These are phyloP conservation scores for Epichloe hybrida DNA, from an alignment of 2,329 filamentous ascomycete genomes.

Conservation along the genomic window DNA sequence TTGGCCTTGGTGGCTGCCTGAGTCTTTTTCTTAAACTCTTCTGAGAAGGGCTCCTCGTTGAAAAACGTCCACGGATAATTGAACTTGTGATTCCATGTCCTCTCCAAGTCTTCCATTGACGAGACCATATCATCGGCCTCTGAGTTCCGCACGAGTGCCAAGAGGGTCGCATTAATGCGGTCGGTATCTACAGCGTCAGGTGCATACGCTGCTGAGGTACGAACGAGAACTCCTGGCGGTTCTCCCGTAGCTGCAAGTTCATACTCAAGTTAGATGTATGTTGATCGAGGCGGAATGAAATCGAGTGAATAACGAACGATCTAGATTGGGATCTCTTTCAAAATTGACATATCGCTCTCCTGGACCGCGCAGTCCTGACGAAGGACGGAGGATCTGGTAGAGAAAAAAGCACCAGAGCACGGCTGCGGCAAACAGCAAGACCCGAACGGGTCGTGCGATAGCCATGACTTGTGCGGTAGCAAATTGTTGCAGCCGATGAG, in stretches of 20 bases:
- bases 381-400: slow-evolving; percentile 56
- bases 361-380: slow-evolving; percentile 29
- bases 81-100: slow-evolving; percentile 96
- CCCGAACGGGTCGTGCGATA: slow-evolving; percentile 71
- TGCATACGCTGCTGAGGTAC: slow-evolving; percentile 64
- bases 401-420: slow-evolving; percentile 69
- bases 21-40: slow-evolving; percentile 82
- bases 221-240: slow-evolving; percentile 61
- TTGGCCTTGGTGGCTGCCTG: slow-evolving; percentile 75
- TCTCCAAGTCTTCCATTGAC: slow-evolving; percentile 82
- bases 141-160: slow-evolving; percentile 84
- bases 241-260: slow-evolving; percentile 57
- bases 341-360: slow-evolving; percentile 39
- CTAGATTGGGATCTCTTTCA: slow-evolving; percentile 71
- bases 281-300: background rate
- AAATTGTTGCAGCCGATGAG: background rate
- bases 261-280: slow-evolving; percentile 8
- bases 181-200: slow-evolving; percentile 61
- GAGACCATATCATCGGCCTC: slow-evolving; percentile 74
- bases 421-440: slow-evolving; percentile 57
- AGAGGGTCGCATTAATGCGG: slow-evolving; percentile 84
- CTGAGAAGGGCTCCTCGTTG: slow-evolving; percentile 86
- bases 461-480: slow-evolving; percentile 44
- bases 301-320: slow-evolving; percentile 46
- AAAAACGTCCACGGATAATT: slow-evolving; percentile 99